Evolutionary conservation across 169 alveolate genomes (phyloP), one percentile per base, ranked within the genome.

Genomic region (Plasmodium coatneyi): DNA sequence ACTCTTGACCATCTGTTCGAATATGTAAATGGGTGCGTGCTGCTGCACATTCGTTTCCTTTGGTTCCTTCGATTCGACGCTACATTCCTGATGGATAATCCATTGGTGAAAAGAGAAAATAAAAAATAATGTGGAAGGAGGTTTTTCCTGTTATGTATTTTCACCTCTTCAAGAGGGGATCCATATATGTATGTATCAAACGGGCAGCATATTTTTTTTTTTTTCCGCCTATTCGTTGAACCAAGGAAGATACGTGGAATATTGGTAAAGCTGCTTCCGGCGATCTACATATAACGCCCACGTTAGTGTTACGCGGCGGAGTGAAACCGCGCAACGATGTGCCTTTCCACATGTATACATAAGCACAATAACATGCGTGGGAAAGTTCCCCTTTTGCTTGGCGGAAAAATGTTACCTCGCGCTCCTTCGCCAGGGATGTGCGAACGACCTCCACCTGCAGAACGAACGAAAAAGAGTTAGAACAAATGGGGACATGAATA

Each of bases 1-100:
- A 79, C 72, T 87, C 81, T 87, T 87, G 22, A 87, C 93, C 93
- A 87, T 87, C 36, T 87, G 93, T 56, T 87, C 93, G 52, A 87
- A 87, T 6, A 87, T 32, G 49, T 87, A 87, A 30, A 87, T 87
- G 19, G 93, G 93, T 28, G 93, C 90, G 82, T 87, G 30, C 19
- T 66, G 30, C 76, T 66, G 60, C 34, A 36, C 60, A 49, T 16
- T 46, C 39, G 46, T 87, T 12, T 79, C 66, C 60, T 76, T 32
- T 70, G 34, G 7, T 78, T 70, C 52, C 19, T 34, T 66, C 36
- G 19, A 16, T 78, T 76, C 83, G 19, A 79, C 34, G 12, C 30
- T 5, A 41, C 71, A 28, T 36, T 43, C 83, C 93, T 87, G 81
- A 28, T n/a, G 74, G 32, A 16, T 6, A 25, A 5, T n/a, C 49